These are phyloP conservation scores for Macrocybe gigantea DNA, from an alignment of 768 basidiomycete genomes.

Conservation along the genomic window DNA sequence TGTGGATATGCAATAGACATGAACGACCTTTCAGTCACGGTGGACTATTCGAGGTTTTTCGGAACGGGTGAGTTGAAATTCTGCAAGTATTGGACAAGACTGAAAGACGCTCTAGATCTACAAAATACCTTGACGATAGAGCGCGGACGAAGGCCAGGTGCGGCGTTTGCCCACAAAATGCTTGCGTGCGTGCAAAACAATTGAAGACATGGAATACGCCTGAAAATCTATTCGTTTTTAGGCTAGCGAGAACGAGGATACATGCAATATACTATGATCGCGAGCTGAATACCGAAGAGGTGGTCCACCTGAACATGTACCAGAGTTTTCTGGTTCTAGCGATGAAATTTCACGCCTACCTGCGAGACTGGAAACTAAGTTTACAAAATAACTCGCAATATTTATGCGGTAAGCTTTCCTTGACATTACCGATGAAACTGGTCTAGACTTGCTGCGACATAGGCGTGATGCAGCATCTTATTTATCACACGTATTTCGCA, in stretches of 20 bases:
- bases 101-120: slow-evolving; percentile 27
- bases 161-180: slow-evolving; percentile 66
- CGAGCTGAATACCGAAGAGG: slow-evolving; percentile 52
- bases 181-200: slow-evolving; percentile 45
- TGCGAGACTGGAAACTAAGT: slow-evolving; percentile 44
- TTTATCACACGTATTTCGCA: slow-evolving; percentile 49
- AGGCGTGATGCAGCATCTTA: slow-evolving; percentile 62
- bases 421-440: too few species aligned
- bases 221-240: slow-evolving; percentile 18
- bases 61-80: slow-evolving; percentile 40
- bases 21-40: slow-evolving; percentile 67
- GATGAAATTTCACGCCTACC: slow-evolving; percentile 83
- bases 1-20: slow-evolving; percentile 84
- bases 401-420: too few species aligned
- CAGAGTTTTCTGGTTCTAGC: slow-evolving; percentile 78
- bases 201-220: neutral
- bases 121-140: slow-evolving; percentile 68
- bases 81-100: neutral
- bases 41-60: slow-evolving; percentile 70
- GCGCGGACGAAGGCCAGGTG: slow-evolving; percentile 57
- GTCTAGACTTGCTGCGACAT: neutral
- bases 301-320: slow-evolving; percentile 78
- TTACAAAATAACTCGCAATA: too few species aligned
- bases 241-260: slow-evolving; percentile 65
- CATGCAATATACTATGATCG: slow-evolving; percentile 81